Evolutionary conservation across 768 basidiomycete genomes (phyloP), one percentile per base, ranked within the genome.

Genomic region (Suillus alpinus): DNA sequence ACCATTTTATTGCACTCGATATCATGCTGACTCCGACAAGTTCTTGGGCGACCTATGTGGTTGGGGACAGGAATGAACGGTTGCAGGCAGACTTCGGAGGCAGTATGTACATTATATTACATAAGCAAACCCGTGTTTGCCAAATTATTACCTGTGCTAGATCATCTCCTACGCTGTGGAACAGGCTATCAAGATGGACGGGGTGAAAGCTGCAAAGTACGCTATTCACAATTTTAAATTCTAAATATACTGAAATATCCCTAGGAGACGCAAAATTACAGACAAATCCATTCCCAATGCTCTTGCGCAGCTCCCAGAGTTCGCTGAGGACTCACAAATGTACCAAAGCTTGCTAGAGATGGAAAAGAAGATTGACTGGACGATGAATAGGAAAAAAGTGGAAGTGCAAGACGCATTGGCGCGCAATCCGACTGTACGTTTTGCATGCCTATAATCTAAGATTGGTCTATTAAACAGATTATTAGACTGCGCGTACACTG

Each of bases 321-420:
- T 92, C 68, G 84, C 88, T 1, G 82, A 85, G 66, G 94, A 96
- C 71, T 92, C 92, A 26, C 80, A 78, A 60, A 92, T 95, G 84
- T 97, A 96, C 74, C 85, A 88, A 62, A 87, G 92, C 67, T 77
- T 97, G 43, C 73, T 95, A 31, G 88, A 91, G 65, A 92, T 92
- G 86, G 95, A 97, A 71, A 83, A 91, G 60, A 92, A 89, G 71
- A 78, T 98, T 16, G 95, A 98, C 73, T 97, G 95, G 95, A 95
- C 94, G 4, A 89, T 95, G 81, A 87, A 86, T 70, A 81, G 95
- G 71, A 96, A 96, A 75, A 86, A 83, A 66, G 89, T 89, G 10
- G 95, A 98, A 71, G 87, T 98, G 36, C 91, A 94, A 69, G 95
- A 98, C 69, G 86, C 93, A n/a, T 70, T 95, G 50, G 83, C 83